These are phyloP conservation scores for Hericium coralloides DNA, from an alignment of 768 basidiomycete species.

Conservation along the genomic window DNA sequence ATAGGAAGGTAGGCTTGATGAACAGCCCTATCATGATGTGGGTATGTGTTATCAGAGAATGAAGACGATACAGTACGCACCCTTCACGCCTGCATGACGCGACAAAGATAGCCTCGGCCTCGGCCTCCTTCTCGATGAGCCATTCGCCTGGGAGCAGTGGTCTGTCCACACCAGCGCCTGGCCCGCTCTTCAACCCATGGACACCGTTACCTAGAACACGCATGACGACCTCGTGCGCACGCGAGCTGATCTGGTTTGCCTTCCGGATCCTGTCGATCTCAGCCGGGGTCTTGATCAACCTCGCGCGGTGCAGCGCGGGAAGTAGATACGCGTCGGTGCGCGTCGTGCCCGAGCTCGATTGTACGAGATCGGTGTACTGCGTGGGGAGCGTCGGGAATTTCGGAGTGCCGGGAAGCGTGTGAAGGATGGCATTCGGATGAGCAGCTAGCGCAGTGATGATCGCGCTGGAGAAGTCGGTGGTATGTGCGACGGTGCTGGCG, in stretches of 20 bases:
- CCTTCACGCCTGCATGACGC: constrained; percentile 85
- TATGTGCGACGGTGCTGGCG: constrained; percentile 50
- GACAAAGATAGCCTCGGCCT: constrained; percentile 91
- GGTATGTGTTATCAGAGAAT: background rate
- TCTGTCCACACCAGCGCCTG: constrained; percentile 30
- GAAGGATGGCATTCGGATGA: constrained; percentile 49
- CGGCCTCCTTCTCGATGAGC: constrained; percentile 86
- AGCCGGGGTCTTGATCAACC: constrained; percentile 64
- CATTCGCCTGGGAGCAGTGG: constrained; percentile 70
- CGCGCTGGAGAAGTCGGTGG: constrained; percentile 33
- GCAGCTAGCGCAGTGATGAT: constrained; percentile 40
- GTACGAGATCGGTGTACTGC: constrained; percentile 24
- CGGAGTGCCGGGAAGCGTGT: constrained; percentile 50
- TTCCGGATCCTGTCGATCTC: constrained; percentile 71
- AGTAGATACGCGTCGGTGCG: constrained; percentile 63
- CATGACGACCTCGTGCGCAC: constrained; percentile 92
- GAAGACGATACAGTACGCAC: constrained; percentile 32
- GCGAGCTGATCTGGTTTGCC: constrained; percentile 81
- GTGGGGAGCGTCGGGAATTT: constrained; percentile 44
- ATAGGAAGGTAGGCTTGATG: constrained; percentile 93
- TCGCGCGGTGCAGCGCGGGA: constrained; percentile 67
- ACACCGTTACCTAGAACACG: constrained; percentile 74
- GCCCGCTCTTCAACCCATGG: constrained; percentile 36
- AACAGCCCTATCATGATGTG: constrained; percentile 41
- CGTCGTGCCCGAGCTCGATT: constrained; percentile 24